Base-by-base conservation (phyloP, 83 land plant species). In the Picea engelmannii region DNA sequence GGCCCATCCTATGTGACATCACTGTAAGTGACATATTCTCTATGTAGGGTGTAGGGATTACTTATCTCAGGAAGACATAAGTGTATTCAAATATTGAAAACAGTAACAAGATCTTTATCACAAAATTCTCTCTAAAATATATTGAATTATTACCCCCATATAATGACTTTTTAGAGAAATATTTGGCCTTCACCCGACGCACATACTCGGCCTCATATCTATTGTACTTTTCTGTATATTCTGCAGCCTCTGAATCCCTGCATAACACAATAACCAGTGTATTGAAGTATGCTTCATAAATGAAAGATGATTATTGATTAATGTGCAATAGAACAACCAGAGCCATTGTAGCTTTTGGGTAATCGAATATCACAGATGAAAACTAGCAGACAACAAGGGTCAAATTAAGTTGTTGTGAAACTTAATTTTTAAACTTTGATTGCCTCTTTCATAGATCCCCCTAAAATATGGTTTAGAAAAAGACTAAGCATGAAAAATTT, bases 151-250 rank as follows among this genome's bases (percentile, higher is more conserved):
- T 84, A 90, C 91, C 91, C 81, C 91, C 91, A 90, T 81, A 80
- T 10, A 78, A 27, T 59, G 86, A 52, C 27, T 87, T 87, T 80
- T 87, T 90, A 7, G 91, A 90, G 87, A 90, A 90, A 64, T 90
- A 90, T 71, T 90, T 90, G 61, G 89, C 85, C 76, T 82, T 85
- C 68, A 90, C 42, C 10, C 82, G 71, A n/a, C 82, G 87, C 38
- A 61, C 70, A 85, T 85, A 90, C 23, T 85, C 89, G 66, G 83
- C 87, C 81, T 87, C 84, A 79, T 87, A 87, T 75, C 79, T 90
- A 24, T 66, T 77, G 80, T 74, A 83, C 83, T 90, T 90, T 78
- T 82, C 80, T 8, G 76, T 44, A 21, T 62, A 40, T 16, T 83
- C 87, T 6, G 78, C 62, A 67, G 65, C 78, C 23, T 89, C 86